These are phyloP conservation scores for Geranium brycei DNA, from an alignment of 345 rosid genomes.

Conservation along the genomic window DNA sequence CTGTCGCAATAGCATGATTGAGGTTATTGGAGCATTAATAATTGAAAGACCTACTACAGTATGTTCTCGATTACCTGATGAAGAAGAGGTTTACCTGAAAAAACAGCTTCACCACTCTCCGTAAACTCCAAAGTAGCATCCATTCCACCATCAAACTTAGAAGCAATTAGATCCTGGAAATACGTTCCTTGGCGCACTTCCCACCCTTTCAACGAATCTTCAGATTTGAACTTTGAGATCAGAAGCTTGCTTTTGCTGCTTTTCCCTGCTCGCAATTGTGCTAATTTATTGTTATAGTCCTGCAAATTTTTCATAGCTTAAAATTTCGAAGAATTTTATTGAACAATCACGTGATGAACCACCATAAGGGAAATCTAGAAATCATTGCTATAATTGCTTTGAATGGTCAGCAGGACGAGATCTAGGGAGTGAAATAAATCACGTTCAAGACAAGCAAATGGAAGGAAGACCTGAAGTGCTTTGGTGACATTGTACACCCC, in stretches of 20 bases:
- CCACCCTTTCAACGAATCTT: conserved; percentile 65
- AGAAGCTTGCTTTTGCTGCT: conserved; percentile 97
- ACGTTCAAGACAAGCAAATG: not conserved
- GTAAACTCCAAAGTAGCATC: conserved; percentile 84
- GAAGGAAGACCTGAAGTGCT: conserved; percentile 24
- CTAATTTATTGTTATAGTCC: conserved; percentile 78
- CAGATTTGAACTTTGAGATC: conserved; percentile 65
- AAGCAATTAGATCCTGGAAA: conserved; percentile 68
- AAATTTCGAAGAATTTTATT: not conserved
- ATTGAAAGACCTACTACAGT: not conserved
- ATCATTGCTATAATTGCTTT: not conserved
- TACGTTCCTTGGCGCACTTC: conserved; percentile 82
- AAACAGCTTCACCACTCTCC: conserved; percentile 71
- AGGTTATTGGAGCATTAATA: not conserved
- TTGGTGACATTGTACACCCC: conserved; percentile 66
- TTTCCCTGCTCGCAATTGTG: conserved; percentile 77
- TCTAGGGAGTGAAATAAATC: not conserved
- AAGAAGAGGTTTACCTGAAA: conserved; percentile 45
- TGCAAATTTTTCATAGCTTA: conserved; percentile 12
- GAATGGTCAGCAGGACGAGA: not conserved
- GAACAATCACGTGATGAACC: not conserved
- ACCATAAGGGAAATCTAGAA: no score
- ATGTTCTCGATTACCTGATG: conserved; percentile 36
- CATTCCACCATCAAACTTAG: conserved; percentile 89
- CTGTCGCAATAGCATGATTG: not conserved